Evolutionary conservation across 2,329 filamentous ascomycete species (phyloP).

Genomic region (Pseudocercospora vitis): DNA sequence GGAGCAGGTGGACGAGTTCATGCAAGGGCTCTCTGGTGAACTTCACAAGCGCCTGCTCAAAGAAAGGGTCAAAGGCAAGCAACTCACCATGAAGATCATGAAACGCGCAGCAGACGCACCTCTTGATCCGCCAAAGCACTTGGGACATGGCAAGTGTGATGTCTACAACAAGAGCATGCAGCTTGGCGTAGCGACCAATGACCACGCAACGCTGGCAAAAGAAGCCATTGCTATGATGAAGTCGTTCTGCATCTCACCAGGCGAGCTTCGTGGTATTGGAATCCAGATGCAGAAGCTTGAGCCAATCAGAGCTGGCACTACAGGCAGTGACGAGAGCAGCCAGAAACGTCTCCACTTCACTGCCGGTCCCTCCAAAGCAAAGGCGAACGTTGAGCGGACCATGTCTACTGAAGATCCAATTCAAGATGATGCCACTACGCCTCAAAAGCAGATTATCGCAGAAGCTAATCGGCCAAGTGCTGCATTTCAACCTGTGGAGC

Average conservation of each 20-base stretch:
- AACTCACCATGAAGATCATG: conserved; percentile 95
- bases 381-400: conserved; percentile 9
- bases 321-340: conserved; percentile 65
- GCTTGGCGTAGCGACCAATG: conserved; percentile 82
- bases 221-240: conserved; percentile 84
- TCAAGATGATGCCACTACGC: conserved; percentile 47
- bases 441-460: conserved; percentile 33
- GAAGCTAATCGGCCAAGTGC: conserved; percentile 37
- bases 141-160: conserved; percentile 94
- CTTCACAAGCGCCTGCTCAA: conserved; percentile 76
- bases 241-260: conserved; percentile 79
- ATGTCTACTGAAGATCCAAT: conserved; percentile 43
- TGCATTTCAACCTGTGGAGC: conserved; percentile 36
- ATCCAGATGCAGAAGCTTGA: conserved; percentile 93
- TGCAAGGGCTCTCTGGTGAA: conserved; percentile 80
- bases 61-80: conserved; percentile 81
- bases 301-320: conserved; percentile 62
- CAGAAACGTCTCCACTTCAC: conserved; percentile 78
- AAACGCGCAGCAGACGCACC: conserved; percentile 81
- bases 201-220: conserved; percentile 67
- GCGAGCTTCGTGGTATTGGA: conserved; percentile 88
- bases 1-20: conserved; percentile 89
- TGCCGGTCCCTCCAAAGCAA: conserved; percentile 46
- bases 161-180: conserved; percentile 83
- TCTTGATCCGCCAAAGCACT: conserved; percentile 84